Evolutionary conservation across 1,284 basidiomycete genomes (phyloP), one percentile per base, ranked within the genome.

Genomic region (Apiotrichum mycotoxinovorans): DNA sequence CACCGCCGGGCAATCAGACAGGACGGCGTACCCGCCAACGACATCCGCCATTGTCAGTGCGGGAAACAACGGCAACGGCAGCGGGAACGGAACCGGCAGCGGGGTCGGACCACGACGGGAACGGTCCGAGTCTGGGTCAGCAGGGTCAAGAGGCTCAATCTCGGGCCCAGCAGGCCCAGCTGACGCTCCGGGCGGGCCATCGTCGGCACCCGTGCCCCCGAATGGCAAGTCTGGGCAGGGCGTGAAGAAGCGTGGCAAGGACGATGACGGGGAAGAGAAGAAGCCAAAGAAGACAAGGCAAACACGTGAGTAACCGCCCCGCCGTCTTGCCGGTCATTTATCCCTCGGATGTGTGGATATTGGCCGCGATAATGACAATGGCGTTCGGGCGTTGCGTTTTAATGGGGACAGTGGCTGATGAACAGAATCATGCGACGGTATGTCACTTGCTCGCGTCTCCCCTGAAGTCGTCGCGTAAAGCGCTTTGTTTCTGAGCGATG

Each of bases 391-490:
- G n/a, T n/a, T n/a, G n/a, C n/a, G n/a, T n/a, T n/a, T n/a, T n/a
- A n/a, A n/a, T n/a, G n/a, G n/a, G n/a, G 22, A 8, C 11, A 3
- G 44, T 48, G 46, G 34, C 46, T 48, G 46, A 48, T 33, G 27
- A 35, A 48, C 60, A 75, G 68, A 72, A 62, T 64, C 67, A 35
- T 75, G 73, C 50, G 73, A 75, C 58, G 69, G 73, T 75, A 60
- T 57, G 73, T 67, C 15, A 20, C 53, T n/a, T 8, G 11, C 4
- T 30, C 4, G 18, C 22, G 27, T 14, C 30, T 30, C 12, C 11
- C 27, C 18, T 33, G 14, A 3, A 9, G 14, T 37, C 3, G 18
- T 34, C 26, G n/a, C 26, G 22, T 50, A 14, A 26, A 10, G 27
- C 41, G 12, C 35, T 30, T 18, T n/a, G 51, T 17, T 26, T 35